phyloP scores from a whole-genome alignment of 768 basidiomycete genomes.

The Agaricus subrufescens region DNA sequence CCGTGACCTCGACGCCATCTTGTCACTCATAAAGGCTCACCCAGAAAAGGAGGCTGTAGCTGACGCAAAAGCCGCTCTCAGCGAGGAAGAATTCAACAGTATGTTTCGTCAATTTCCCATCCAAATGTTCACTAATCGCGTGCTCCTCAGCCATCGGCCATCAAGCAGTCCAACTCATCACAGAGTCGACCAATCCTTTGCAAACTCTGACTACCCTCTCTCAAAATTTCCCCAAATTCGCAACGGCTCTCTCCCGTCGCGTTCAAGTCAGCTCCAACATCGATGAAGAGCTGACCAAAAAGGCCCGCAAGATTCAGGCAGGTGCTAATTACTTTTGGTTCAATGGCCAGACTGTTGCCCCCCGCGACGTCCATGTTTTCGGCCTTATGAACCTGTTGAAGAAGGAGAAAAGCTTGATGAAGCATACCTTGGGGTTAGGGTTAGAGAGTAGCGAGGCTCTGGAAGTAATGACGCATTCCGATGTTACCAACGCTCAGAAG shows the following conservation, averaged over 20 bases:
- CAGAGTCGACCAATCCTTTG: conserved; percentile 51
- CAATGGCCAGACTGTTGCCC: conserved; percentile 64
- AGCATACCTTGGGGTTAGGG: conserved; percentile 55
- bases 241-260: conserved; percentile 66
- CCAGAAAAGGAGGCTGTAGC: conserved; percentile 34
- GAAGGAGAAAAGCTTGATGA: conserved; percentile 63
- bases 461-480: conserved; percentile 65
- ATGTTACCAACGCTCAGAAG: conserved; percentile 47
- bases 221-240: conserved; percentile 89
- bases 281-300: conserved; percentile 49
- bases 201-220: conserved; percentile 60
- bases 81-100: conserved; percentile 54
- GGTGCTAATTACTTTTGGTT: conserved; percentile 69
- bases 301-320: conserved; percentile 47
- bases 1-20: conserved; percentile 26
- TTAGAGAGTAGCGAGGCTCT: conserved; percentile 62
- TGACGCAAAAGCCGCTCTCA: conserved; percentile 37
- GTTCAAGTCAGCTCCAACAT: conserved; percentile 50
- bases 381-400: conserved; percentile 66
- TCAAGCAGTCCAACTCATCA: conserved; percentile 73
- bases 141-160: conserved; percentile 53
- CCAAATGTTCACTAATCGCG: not conserved
- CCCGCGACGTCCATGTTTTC: conserved; percentile 68
- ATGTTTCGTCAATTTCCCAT: conserved; percentile 12
- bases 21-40: conserved; percentile 33